Conservation (phyloP, 768 basidiomycete genomes). For the Pisolithus marmoratus region DNA sequence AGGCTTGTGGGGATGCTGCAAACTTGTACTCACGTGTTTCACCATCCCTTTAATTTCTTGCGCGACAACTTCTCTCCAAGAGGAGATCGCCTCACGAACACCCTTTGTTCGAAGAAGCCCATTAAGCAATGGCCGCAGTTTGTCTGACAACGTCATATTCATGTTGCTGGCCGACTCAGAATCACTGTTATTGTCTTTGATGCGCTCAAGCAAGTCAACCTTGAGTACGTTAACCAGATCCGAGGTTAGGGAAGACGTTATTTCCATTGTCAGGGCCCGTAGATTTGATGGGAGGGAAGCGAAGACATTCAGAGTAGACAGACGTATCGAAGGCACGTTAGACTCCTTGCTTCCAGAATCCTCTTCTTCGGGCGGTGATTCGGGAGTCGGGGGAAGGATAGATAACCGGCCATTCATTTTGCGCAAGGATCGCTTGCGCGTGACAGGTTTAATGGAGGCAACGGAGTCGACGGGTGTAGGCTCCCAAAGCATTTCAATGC, state of each 20-base stretch:
- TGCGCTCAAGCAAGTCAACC: slow-evolving; percentile 57
- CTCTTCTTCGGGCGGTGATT: slow-evolving; percentile 15
- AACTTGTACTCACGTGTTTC: slow-evolving; percentile 46
- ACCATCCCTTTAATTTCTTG: slow-evolving; percentile 52
- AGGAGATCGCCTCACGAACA: slow-evolving; percentile 57
- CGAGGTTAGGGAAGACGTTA: slow-evolving; percentile 67
- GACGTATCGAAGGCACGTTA: slow-evolving; percentile 38
- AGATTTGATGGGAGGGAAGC: slow-evolving; percentile 71
- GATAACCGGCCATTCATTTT: slow-evolving; percentile 18
- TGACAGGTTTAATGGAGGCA: slow-evolving; percentile 2
- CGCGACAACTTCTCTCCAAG: slow-evolving; percentile 68
- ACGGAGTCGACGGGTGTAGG: slow-evolving; percentile 4
- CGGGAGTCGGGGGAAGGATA: slow-evolving; percentile 34
- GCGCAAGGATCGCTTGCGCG: slow-evolving; percentile 2
- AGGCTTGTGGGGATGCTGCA: neutral
- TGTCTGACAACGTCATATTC: slow-evolving; percentile 50
- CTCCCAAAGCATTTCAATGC: slow-evolving; percentile 57
- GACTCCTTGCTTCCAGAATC: slow-evolving; percentile 20
- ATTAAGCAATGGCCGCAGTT: slow-evolving; percentile 64
- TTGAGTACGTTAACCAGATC: slow-evolving; percentile 73
- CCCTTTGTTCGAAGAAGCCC: slow-evolving; percentile 74
- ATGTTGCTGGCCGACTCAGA: slow-evolving; percentile 16
- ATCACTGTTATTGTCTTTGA: slow-evolving; percentile 21
- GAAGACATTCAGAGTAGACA: slow-evolving; percentile 70
- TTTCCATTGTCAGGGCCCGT: slow-evolving; percentile 64